Evolutionary conservation across 805 yeast species (phyloP).

Genomic region (Suhomyces vadensis): DNA sequence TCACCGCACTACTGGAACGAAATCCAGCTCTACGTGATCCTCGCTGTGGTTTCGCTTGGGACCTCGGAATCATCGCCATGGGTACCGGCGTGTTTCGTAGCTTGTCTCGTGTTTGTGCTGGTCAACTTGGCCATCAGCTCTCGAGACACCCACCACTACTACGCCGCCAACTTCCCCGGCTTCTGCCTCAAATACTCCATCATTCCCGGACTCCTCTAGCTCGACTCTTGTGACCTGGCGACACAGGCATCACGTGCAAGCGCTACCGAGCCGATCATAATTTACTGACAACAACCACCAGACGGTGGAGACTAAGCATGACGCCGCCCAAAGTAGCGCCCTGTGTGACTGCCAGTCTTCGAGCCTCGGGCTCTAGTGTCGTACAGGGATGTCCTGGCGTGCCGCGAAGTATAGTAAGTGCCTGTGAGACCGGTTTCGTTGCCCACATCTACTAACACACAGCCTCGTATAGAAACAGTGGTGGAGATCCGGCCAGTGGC

Average conservation of each 20-base stretch:
- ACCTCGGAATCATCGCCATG: conserved; percentile 14
- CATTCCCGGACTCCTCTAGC: conserved; percentile 12
- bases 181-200: conserved; percentile 33
- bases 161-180: conserved; percentile 33
- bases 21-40: conserved; percentile 50
- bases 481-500: conserved; percentile 54
- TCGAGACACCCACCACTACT: conserved; percentile 50
- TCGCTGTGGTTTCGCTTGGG: conserved; percentile 21
- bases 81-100: conserved; percentile 22
- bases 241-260: background rate
- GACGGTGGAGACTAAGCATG: too few relatives aligned
- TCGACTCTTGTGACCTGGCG: background rate
- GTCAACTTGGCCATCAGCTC: conserved; percentile 59
- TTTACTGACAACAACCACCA: too few relatives aligned
- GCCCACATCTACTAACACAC: conserved; percentile 13
- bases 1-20: conserved; percentile 77
- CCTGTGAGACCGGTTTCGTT: background rate
- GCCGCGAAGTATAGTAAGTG: conserved; percentile 47
- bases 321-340: conserved; percentile 10
- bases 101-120: conserved; percentile 34
- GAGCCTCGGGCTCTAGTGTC: conserved; percentile 53
- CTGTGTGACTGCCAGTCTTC: conserved; percentile 40
- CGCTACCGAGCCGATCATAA: too few relatives aligned
- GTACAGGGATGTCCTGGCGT: conserved; percentile 72
- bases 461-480: conserved; percentile 60